A percentile compares a stretch with the other conserved stretches of the same genome.
Conservation (phyloP, 129 eudicot genomes). For the Arctium minus region DNA sequence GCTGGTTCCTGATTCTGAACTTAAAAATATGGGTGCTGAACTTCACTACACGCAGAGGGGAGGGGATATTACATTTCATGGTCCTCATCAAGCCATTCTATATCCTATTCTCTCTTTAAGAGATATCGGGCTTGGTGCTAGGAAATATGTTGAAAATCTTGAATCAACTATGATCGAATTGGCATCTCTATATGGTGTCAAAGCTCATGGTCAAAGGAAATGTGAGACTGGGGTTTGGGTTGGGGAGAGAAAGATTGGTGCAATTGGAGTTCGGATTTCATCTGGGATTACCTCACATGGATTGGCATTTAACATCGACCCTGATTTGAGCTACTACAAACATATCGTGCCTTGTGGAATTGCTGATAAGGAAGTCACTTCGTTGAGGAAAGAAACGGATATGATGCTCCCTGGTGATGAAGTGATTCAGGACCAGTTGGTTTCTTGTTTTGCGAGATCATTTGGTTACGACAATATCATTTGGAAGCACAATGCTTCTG, state of each 20-base stretch:
- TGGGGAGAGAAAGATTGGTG: conserved; percentile 91
- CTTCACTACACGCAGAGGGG: too few relatives aligned
- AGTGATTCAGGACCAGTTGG: conserved; percentile 60
- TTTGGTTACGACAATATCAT: conserved; percentile 50
- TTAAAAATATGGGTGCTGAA: too few relatives aligned
- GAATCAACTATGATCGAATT: conserved; percentile 71
- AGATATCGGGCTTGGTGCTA: too few relatives aligned
- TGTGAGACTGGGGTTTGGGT: conserved; percentile 98
- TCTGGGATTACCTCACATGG: conserved; percentile 94
- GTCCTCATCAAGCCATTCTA: too few relatives aligned
- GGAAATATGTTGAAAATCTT: too few relatives aligned
- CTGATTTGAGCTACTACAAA: conserved; percentile 74
- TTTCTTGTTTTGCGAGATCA: conserved; percentile 59
- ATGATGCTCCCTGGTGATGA: conserved; percentile 63
- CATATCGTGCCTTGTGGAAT: conserved; percentile 98
- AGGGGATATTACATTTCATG: too few relatives aligned
- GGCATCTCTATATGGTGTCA: conserved; percentile 71
- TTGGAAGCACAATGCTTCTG: conserved; percentile 40
- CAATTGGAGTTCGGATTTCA: conserved; percentile 86
- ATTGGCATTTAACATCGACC: conserved; percentile 80
- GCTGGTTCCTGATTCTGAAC: conserved; percentile 58
- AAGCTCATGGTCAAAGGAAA: conserved; percentile 60
- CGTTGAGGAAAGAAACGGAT: conserved; percentile 58
- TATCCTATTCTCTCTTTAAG: too few relatives aligned
- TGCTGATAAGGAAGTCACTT: conserved; percentile 82